A percentile compares a stretch with the other conserved stretches of the same genome.
Conservation (phyloP, 2,329 filamentous ascomycete species). For the Trichoderma sp. region DNA sequence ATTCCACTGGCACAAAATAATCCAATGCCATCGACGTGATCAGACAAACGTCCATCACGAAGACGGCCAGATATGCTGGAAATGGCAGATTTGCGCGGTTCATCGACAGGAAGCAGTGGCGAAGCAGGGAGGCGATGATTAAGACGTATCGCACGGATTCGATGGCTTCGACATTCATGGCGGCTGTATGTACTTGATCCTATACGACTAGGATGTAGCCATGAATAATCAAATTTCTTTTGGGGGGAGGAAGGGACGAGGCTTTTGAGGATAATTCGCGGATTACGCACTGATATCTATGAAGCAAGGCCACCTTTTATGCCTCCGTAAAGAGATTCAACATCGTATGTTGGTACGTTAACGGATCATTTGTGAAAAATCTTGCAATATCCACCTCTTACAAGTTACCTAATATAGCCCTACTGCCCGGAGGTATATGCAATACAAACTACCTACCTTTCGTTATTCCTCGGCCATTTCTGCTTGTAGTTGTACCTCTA, state of each 20-base stretch:
- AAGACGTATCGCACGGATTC: background rate
- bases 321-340: background rate
- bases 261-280: background rate
- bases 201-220: background rate
- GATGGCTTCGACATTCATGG: background rate
- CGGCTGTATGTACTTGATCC: background rate
- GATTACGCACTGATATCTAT: background rate
- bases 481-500: conserved; percentile 57
- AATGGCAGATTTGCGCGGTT: background rate
- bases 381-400: background rate
- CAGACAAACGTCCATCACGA: background rate
- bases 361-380: background rate
- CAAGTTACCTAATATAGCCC: background rate
- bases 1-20: background rate
- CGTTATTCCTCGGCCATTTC: conserved; percentile 51
- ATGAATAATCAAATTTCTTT: background rate
- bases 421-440: background rate
- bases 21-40: background rate
- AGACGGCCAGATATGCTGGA: background rate
- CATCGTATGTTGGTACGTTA: too few species aligned
- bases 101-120: background rate
- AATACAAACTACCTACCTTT: background rate
- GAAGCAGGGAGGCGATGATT: background rate
- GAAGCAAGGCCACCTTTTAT: background rate
- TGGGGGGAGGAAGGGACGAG: background rate